These are phyloP conservation scores for Ganoderma sinense DNA, from an alignment of 1,284 basidiomycete genomes.

Conservation along the genomic window DNA sequence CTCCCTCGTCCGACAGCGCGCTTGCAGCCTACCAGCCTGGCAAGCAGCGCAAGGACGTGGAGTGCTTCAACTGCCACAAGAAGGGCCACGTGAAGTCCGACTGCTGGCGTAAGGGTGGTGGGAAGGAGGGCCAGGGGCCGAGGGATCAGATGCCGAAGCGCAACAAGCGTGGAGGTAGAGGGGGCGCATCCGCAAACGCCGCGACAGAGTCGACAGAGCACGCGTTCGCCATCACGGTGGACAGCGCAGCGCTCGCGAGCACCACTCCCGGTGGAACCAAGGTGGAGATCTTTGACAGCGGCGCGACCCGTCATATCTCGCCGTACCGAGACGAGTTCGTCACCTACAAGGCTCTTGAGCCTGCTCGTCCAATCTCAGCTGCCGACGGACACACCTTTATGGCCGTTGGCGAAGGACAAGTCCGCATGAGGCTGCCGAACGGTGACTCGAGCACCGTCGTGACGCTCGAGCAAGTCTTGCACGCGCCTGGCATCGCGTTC, in stretches of 20 bases:
- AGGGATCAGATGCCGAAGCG: constrained; percentile 15
- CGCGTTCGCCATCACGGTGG: constrained; percentile 12
- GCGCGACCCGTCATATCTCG: constrained; percentile 45
- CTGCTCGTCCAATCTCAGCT: constrained; percentile 37
- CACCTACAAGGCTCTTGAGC: constrained; percentile 33
- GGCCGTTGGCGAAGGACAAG: too few species aligned
- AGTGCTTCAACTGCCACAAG: constrained; percentile 37
- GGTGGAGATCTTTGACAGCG: constrained; percentile 43
- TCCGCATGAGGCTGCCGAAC: constrained; percentile 43
- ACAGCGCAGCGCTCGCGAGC: constrained; percentile 6
- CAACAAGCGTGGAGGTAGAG: constrained; percentile 3
- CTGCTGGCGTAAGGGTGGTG: constrained; percentile 33
- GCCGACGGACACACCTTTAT: constrained; percentile 42
- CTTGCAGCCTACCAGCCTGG: constrained; percentile 11
- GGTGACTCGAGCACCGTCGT: constrained; percentile 32
- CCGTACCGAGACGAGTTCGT: constrained; percentile 37
- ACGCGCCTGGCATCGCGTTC: constrained; percentile 43
- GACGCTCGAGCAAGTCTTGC: constrained; percentile 41
- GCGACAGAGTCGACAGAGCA: constrained; percentile 14
- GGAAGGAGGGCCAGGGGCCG: constrained; percentile 33
- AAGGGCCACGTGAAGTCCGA: constrained; percentile 35
- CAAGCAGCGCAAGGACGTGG: constrained; percentile 17
- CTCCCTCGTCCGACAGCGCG: constrained; percentile 8
- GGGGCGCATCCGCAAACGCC: constrained; percentile 15
- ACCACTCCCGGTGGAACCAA: background rate